phyloP scores from a whole-genome alignment of 2,329 filamentous ascomycete genomes.

The Didymella lethalis region DNA sequence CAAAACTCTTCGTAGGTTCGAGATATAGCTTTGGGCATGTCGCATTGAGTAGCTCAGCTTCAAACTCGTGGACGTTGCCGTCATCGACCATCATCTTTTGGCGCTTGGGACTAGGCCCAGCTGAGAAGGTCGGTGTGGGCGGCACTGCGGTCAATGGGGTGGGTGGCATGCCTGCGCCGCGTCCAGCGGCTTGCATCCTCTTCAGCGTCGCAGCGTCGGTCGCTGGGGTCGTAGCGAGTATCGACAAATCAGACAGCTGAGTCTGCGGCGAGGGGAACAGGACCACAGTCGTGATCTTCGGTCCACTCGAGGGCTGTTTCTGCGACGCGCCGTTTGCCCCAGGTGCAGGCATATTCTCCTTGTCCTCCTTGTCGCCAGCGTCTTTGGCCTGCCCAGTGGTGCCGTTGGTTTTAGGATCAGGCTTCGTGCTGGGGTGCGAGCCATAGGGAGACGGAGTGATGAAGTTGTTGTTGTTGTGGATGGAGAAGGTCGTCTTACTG shows the following conservation, averaged over 20 bases:
- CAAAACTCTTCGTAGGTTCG: constrained; percentile 73
- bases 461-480: constrained; percentile 91
- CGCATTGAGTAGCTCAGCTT: constrained; percentile 76
- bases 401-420: constrained; percentile 35
- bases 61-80: constrained; percentile 74
- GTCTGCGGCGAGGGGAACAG: constrained; percentile 83
- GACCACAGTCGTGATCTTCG: constrained; percentile 77
- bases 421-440: constrained; percentile 65
- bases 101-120: constrained; percentile 72
- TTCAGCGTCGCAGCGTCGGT: constrained; percentile 59
- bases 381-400: constrained; percentile 35
- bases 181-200: constrained; percentile 57
- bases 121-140: constrained; percentile 65
- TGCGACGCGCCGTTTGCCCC: constrained; percentile 53
- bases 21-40: constrained; percentile 79
- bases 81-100: constrained; percentile 79
- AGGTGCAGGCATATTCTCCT: constrained; percentile 66
- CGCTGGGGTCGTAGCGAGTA: constrained; percentile 75
- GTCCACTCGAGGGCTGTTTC: constrained; percentile 57
- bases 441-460: constrained; percentile 88
- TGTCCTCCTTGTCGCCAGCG: constrained; percentile 52
- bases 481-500: constrained; percentile 75
- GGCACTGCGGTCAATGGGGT: constrained; percentile 66
- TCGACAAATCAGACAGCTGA: constrained; percentile 75
- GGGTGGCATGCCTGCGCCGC: constrained; percentile 66